Evolutionary conservation across 2,329 filamentous ascomycete species (phyloP), one percentile per base, ranked within the genome.

Genomic region (Chaetomium globosum): DNA sequence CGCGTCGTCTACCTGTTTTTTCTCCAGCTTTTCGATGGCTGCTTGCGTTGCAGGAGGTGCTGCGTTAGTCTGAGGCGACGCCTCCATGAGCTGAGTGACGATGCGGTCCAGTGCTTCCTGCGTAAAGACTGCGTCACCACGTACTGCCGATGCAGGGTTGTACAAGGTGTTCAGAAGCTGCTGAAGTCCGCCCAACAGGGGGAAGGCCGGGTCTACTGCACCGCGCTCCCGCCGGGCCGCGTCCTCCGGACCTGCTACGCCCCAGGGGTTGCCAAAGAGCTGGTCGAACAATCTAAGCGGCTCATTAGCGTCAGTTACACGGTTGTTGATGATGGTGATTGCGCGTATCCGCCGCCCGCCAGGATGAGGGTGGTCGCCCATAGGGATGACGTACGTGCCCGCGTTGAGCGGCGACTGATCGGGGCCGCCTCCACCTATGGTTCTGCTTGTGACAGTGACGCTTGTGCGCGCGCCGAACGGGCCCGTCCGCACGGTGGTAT

Each of bases 31-130:
- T 30, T 85, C 83, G 62, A 99, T 93, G 0, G 91, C 91, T 54
- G 85, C 83, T 66, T 88, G 84, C 0, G 92, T 83, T 9, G 94
- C 94, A 3, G 94, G 93, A 0, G 91, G 90, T 0, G 93, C 90
- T 0, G 91, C 94, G 70, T 90, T 92, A 0, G 89, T 89, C 60
- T 84, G 84, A 2, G 87, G 85, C 64, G 93, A 89, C 66, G 91
- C 87, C 71, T 97, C 94, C 89, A 97, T 95, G 52, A 98, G 82
- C 71, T 90, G 86, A 0, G 91, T 90, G 63, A 99, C 90, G 69
- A 98, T 91, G 39, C 90, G 87, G 75, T 99, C 94, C 36, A 98
- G 81, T 2, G 91, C 93, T 78, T 97, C 93, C 77, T 98, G 92
- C 0, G 90, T 90, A 75, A 94, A 96, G 1, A 97, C 94, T 8